Percentiles rank a stretch among this genome's conserved stretches.
These are phyloP conservation scores for Middelhovenomyces tepae DNA, from an alignment of 805 yeast genomes.

Conservation along the genomic window DNA sequence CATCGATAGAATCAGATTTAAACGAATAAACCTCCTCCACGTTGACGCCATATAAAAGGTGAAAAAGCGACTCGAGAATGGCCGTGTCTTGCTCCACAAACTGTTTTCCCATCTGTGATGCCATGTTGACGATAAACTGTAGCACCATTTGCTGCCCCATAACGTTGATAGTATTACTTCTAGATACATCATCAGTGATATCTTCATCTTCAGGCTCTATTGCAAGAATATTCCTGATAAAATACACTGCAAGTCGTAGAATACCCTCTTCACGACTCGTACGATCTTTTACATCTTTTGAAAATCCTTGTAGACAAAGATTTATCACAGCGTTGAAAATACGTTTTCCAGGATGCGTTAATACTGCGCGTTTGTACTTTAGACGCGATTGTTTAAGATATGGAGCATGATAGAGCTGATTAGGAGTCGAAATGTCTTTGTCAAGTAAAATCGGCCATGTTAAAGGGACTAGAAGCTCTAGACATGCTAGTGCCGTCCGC, in stretches of 20 bases:
- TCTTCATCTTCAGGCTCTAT: slow-evolving; percentile 58
- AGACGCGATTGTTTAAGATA: slow-evolving; percentile 60
- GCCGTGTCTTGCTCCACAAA: slow-evolving; percentile 56
- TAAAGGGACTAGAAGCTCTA: slow-evolving; percentile 74
- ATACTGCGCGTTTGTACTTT: slow-evolving; percentile 58
- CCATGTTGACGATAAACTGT: slow-evolving; percentile 59
- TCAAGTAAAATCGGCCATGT: slow-evolving; percentile 78
- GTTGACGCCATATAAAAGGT: slow-evolving; percentile 50
- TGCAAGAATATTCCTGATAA: slow-evolving; percentile 68
- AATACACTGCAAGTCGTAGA: slow-evolving; percentile 58
- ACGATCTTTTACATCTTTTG: slow-evolving; percentile 36
- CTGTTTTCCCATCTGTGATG: slow-evolving; percentile 55
- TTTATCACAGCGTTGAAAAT: slow-evolving; percentile 63
- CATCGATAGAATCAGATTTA: not conserved
- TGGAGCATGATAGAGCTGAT: slow-evolving; percentile 49
- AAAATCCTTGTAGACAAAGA: slow-evolving; percentile 48
- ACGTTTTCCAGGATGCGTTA: slow-evolving; percentile 49
- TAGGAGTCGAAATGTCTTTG: slow-evolving; percentile 45
- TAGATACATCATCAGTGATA: slow-evolving; percentile 59
- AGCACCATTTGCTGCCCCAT: slow-evolving; percentile 68
- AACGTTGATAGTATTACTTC: slow-evolving; percentile 46
- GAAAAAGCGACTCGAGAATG: slow-evolving; percentile 61
- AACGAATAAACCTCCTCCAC: slow-evolving; percentile 24
- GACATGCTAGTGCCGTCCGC: slow-evolving; percentile 57
- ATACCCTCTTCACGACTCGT: slow-evolving; percentile 64